Evolutionary conservation across 768 basidiomycete species (phyloP).

Genomic region (Cyclocybe aegerita): DNA sequence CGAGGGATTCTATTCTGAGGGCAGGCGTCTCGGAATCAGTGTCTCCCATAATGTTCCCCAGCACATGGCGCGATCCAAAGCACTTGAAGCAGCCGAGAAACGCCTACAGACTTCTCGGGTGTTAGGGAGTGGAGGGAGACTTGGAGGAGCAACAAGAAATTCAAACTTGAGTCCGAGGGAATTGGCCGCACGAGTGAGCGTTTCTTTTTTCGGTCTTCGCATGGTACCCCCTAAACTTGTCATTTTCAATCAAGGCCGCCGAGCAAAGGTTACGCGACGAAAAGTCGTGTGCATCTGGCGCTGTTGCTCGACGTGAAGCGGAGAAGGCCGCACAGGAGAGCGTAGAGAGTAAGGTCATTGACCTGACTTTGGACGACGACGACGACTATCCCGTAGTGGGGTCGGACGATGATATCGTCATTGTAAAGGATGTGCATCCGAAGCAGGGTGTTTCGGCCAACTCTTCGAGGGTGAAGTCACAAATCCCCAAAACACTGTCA

Average conservation of each 20-base stretch:
- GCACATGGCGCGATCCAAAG: slow-evolving; percentile 63
- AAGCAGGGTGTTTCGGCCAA: not conserved
- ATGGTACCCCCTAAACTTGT: not conserved
- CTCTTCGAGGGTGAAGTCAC: slow-evolving; percentile 16
- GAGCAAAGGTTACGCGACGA: slow-evolving; percentile 76
- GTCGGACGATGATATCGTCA: slow-evolving; percentile 35
- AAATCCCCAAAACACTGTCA: not conserved
- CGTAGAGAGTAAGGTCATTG: slow-evolving; percentile 56
- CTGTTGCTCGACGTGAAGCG: slow-evolving; percentile 56
- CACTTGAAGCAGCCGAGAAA: slow-evolving; percentile 80
- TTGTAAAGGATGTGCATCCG: slow-evolving; percentile 24
- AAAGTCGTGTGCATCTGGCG: slow-evolving; percentile 69
- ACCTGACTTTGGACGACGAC: slow-evolving; percentile 47
- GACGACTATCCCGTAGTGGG: slow-evolving; percentile 12
- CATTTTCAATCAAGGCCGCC: slow-evolving; percentile 62
- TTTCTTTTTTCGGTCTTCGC: not conserved
- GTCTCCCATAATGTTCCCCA: slow-evolving; percentile 68
- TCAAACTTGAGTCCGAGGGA: slow-evolving; percentile 61
- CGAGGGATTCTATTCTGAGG: slow-evolving; percentile 86
- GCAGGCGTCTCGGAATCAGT: slow-evolving; percentile 64
- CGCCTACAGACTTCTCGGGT: slow-evolving; percentile 45
- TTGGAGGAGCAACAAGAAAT: slow-evolving; percentile 46
- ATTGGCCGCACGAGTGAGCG: slow-evolving; percentile 64
- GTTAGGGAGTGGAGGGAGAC: slow-evolving; percentile 53
- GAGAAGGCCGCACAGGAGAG: slow-evolving; percentile 71